These are phyloP conservation scores for Rhizopus stolonifer DNA, from an alignment of 371 early-diverging fungal genomes.

Conservation along the genomic window DNA sequence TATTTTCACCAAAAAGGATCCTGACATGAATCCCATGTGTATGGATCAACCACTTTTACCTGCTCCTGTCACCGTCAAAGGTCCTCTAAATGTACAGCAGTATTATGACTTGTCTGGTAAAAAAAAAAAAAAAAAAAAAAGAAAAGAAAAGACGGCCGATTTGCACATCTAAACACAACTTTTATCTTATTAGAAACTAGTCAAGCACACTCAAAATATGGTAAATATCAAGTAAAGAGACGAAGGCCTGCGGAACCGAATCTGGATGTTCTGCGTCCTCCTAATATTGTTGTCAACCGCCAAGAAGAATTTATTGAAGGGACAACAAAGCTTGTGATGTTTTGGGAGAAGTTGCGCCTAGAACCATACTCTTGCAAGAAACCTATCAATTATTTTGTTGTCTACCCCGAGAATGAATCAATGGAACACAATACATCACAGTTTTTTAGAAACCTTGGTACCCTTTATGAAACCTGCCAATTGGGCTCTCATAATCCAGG, in stretches of 20 bases:
- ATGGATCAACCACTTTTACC: conserved; percentile 32
- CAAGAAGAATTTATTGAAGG: conserved; percentile 64
- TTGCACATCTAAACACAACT: conserved; percentile 3
- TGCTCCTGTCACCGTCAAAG: conserved; percentile 42
- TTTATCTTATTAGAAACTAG: conserved; percentile 44
- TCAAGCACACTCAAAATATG: conserved; percentile 61
- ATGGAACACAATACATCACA: conserved; percentile 39
- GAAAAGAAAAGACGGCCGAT: too few relatives aligned
- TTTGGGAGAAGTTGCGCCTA: conserved; percentile 64
- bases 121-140: neutral
- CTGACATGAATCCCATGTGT: conserved; percentile 27
- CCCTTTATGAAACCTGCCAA: conserved; percentile 53
- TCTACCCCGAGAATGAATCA: conserved; percentile 53
- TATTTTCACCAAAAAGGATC: conserved; percentile 30
- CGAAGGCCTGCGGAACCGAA: conserved; percentile 59
- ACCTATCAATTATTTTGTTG: conserved; percentile 54
- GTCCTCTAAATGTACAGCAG: conserved; percentile 50
- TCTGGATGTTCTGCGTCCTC: conserved; percentile 46
- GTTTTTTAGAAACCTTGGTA: conserved; percentile 57
- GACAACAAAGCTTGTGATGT: conserved; percentile 51
- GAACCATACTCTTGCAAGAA: conserved; percentile 60
- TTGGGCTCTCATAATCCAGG: conserved; percentile 58
- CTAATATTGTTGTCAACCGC: conserved; percentile 56
- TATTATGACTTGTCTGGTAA: conserved; percentile 49
- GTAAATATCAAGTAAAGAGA: conserved; percentile 65